A percentile compares a stretch with the other conserved stretches of the same genome.
Evolutionary conservation across 257 asterid species (phyloP).

Genomic region (Penstemon davidsonii): DNA sequence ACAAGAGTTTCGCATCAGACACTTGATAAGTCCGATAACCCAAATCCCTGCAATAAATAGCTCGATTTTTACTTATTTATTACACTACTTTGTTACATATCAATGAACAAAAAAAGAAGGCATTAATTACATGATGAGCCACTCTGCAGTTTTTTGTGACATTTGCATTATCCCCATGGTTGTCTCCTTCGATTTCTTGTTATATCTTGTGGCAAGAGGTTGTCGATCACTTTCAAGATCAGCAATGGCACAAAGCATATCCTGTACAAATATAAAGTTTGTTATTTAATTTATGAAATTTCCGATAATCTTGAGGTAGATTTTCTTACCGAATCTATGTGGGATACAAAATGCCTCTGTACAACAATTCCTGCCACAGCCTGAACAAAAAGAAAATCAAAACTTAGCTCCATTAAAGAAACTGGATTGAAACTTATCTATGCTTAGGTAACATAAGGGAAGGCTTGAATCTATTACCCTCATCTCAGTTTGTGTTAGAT

Average conservation of each 20-base stretch:
- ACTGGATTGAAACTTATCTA: slow-evolving; percentile 1
- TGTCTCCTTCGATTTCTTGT: slow-evolving; percentile 64
- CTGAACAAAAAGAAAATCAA: slow-evolving; percentile 39
- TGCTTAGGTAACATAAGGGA: background rate
- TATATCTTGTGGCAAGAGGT: slow-evolving; percentile 60
- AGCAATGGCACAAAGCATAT: slow-evolving; percentile 91
- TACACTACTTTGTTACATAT: slow-evolving; percentile 7
- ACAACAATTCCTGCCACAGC: slow-evolving; percentile 85
- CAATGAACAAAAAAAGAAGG: background rate
- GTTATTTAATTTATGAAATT: slow-evolving; percentile 19
- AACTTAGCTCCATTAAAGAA: background rate
- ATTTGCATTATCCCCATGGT: slow-evolving; percentile 81
- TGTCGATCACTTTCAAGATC: slow-evolving; percentile 87
- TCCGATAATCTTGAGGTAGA: slow-evolving; percentile 12
- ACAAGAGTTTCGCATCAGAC: slow-evolving; percentile 49
- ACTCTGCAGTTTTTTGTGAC: slow-evolving; percentile 69
- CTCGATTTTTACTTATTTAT: slow-evolving; percentile 25
- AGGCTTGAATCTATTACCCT: slow-evolving; percentile 49
- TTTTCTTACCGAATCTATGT: slow-evolving; percentile 77
- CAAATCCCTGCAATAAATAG: slow-evolving; percentile 64
- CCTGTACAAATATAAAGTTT: slow-evolving; percentile 42
- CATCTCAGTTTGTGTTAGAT: slow-evolving; percentile 91
- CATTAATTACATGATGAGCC: slow-evolving; percentile 62
- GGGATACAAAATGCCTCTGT: slow-evolving; percentile 76
- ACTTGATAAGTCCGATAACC: slow-evolving; percentile 58